Evolutionary conservation across 805 yeast species (phyloP).

Genomic region (Starmerella riodocensis): DNA sequence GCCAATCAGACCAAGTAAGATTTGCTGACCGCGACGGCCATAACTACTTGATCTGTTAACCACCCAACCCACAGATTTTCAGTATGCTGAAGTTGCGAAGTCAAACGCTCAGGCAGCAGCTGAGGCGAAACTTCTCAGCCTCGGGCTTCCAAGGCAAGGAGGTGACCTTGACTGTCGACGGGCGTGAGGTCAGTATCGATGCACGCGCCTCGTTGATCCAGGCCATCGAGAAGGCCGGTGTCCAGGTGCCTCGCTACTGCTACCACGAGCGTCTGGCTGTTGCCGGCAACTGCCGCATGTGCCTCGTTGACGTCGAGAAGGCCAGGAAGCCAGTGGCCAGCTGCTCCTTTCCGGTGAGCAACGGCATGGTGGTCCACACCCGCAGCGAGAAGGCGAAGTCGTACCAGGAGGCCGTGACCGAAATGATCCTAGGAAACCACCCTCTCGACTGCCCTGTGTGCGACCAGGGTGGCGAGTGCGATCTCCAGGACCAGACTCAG

Average conservation of each 20-base stretch:
- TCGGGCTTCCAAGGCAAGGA: constrained; percentile 35
- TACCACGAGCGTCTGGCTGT: constrained; percentile 81
- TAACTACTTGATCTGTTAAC: no score
- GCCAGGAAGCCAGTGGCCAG: constrained; percentile 85
- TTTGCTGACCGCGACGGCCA: constrained; percentile 9
- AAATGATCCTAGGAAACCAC: constrained; percentile 75
- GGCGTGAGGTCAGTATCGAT: constrained; percentile 61
- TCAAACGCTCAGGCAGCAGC: constrained; percentile 6
- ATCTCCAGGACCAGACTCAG: constrained; percentile 73
- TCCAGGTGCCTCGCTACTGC: constrained; percentile 76
- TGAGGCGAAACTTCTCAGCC: constrained; percentile 26
- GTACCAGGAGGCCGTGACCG: constrained; percentile 84
- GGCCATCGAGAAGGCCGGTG: constrained; percentile 87
- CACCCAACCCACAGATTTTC: not conserved
- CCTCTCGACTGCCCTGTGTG: constrained; percentile 88
- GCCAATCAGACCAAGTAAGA: constrained; percentile 5
- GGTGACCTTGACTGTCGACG: constrained; percentile 48
- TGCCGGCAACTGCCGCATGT: constrained; percentile 91
- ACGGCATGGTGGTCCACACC: constrained; percentile 78
- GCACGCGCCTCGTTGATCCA: constrained; percentile 81
- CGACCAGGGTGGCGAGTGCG: constrained; percentile 93
- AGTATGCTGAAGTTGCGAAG: constrained; percentile 12
- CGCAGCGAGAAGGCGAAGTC: constrained; percentile 63
- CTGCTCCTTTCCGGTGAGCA: constrained; percentile 83
- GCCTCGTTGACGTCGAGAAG: constrained; percentile 77